These are phyloP conservation scores for Pseudocercospora vitis DNA, from an alignment of 2,329 filamentous ascomycete species.

Conservation along the genomic window DNA sequence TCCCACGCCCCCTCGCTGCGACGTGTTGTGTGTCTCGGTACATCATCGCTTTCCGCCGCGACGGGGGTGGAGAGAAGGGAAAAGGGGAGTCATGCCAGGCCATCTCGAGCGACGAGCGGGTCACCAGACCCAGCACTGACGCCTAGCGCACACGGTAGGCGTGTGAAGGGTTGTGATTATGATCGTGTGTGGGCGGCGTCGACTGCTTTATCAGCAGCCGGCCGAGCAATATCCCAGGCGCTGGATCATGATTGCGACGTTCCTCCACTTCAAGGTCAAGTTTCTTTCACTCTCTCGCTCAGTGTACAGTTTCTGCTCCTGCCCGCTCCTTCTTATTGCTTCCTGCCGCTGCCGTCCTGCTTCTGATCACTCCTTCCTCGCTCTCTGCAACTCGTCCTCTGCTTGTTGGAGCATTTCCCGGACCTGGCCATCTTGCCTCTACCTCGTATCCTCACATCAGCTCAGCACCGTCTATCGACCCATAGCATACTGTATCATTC, in stretches of 20 bases:
- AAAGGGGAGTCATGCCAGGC: background rate
- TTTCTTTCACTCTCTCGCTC: background rate
- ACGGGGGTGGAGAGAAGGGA: background rate
- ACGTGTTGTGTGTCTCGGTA: background rate
- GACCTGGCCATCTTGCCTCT: no score
- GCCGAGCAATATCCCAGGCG: constrained; percentile 9
- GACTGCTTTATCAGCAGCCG: background rate
- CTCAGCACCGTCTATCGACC: no score
- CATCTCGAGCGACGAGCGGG: constrained; percentile 1
- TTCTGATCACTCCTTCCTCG: constrained; percentile 3
- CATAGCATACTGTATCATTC: background rate
- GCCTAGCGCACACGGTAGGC: no score
- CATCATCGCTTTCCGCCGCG: constrained; percentile 7
- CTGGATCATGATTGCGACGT: constrained; percentile 6
- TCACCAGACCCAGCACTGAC: constrained; percentile 7
- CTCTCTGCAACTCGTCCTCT: constrained; percentile 1
- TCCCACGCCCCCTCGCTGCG: background rate
- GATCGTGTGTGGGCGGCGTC: background rate
- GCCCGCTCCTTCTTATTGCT: no score
- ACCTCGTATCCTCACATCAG: no score
- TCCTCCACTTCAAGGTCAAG: no score
- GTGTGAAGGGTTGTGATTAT: no score
- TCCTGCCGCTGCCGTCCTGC: constrained; percentile 4
- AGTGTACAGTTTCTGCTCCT: background rate
- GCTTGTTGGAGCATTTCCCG: background rate